These are phyloP conservation scores for Phytophthora quininea DNA, from an alignment of 352 stramenopile species.

Conservation along the genomic window DNA sequence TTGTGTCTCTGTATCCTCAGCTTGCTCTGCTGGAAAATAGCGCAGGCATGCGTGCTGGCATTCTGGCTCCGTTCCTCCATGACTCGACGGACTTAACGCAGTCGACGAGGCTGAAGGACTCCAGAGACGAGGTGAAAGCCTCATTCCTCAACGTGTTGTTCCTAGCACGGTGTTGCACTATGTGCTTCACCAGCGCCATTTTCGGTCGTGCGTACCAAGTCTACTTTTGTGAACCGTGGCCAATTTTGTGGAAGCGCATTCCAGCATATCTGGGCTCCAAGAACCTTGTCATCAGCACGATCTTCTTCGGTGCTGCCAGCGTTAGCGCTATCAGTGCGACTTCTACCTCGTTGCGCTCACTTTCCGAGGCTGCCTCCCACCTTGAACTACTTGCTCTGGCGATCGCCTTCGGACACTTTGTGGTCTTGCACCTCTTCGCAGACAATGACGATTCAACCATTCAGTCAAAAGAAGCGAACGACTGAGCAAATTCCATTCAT, in stretches of 20 bases:
- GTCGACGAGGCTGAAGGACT: not conserved
- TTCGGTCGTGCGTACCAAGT: constrained; percentile 57
- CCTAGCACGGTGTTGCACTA: constrained; percentile 36
- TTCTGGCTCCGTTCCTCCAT: constrained; percentile 20
- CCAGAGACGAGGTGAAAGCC: constrained; percentile 25
- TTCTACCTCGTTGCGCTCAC: constrained; percentile 43
- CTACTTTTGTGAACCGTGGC: constrained; percentile 55
- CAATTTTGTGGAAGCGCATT: constrained; percentile 51
- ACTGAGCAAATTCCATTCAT: constrained; percentile 8
- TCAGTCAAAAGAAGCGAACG: constrained; percentile 12
- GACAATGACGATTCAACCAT: not conserved
- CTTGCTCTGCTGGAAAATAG: constrained; percentile 55
- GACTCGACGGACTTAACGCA: not conserved
- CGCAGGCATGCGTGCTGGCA: constrained; percentile 47
- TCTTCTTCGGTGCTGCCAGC: constrained; percentile 49
- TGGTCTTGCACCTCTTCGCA: constrained; percentile 27
- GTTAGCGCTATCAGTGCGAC: constrained; percentile 51
- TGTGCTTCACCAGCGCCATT: constrained; percentile 38
- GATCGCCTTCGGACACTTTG: constrained; percentile 42
- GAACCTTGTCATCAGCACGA: constrained; percentile 58
- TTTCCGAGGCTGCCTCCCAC: constrained; percentile 51
- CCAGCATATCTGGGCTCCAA: constrained; percentile 69
- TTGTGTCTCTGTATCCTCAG: constrained; percentile 57
- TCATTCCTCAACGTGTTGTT: constrained; percentile 61
- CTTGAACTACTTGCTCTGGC: constrained; percentile 57